Evolutionary conservation across 2,329 filamentous ascomycete species (phyloP), one percentile per base, ranked within the genome.

Genomic region (Sordariomycetes sp.): DNA sequence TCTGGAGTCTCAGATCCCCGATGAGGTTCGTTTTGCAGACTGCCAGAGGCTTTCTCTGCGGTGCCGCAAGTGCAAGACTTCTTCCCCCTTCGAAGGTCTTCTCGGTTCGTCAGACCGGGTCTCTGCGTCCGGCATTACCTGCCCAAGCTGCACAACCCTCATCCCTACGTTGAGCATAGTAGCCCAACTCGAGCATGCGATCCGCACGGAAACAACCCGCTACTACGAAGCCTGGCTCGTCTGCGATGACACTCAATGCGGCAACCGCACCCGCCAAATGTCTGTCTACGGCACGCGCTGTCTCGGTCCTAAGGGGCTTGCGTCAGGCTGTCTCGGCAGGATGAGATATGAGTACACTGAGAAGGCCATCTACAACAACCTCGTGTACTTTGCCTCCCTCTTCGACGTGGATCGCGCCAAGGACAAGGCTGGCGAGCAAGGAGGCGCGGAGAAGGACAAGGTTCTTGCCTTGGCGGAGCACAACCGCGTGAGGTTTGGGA

Each of bases 211-310:
- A 46, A 84, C 86, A 6, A 71, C 83, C 8, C 75, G 75, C 31
- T 98, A 98, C 67, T 96, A 98, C 58, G 84, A 94, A 50, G 87
- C 79, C 39, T 93, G 86, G 80, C 74, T 98, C 6, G 70, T 86
- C 25, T 98, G 92, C 57, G 84, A 94, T 55, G 92, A 98, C 55
- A 66, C 84, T 3, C 79, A 84, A 21, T 98, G 92, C 57, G 83
- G 82, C 19, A 83, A 79, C 51, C 81, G 86, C 37, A 96, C 92
- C 3, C 75, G 90, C 32, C 86, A 94, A 55, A 88, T 96, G 68
- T 85, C 79, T 47, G 92, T 98, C 25, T 94, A 94, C 55, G 92
- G 92, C 30, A 79, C 82, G 40, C 78, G 87, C 32, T 98, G 92
- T 54, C 68, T 96, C 6, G 92, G 92, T 0, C 86, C 90, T 12